phyloP scores from a whole-genome alignment of 306 rosid species.

The cucumber (Cucumis sativus) region Cucumber_9930_V3 NC_026657.2:40177501-40178000 shows the following conservation, averaged over 20 bases:
- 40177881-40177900: not conserved
- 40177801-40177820: not conserved
- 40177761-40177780: not conserved
- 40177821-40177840: not conserved
- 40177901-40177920: not conserved
- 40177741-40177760: not conserved
- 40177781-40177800: not conserved
- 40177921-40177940: not conserved
- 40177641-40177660: not conserved
- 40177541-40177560: not conserved
- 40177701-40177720: not conserved
- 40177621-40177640: not conserved
- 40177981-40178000: no score
- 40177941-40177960: no score
- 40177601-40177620: not conserved
- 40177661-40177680: not conserved
- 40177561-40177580: not conserved
- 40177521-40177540: not conserved
- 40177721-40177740: not conserved
- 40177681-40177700: not conserved
- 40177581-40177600: not conserved
- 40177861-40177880: not conserved
- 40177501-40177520: not conserved
- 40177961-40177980: no score
- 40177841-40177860: constrained; percentile 2